Conservation (phyloP, 768 basidiomycete genomes). For the Leccinum obscurum region DNA sequence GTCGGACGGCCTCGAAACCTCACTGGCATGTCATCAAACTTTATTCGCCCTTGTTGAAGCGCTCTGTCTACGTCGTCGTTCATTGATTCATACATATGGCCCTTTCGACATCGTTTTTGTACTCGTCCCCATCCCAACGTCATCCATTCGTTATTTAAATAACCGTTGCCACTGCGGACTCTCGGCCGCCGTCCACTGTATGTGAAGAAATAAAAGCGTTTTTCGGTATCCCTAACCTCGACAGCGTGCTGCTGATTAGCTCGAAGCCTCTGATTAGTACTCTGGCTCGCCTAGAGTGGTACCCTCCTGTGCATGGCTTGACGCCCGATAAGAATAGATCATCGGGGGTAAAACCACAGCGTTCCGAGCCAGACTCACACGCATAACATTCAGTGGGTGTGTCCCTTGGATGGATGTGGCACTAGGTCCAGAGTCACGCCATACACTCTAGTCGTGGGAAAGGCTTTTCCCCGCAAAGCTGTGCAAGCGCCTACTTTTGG, state of each 20-base stretch:
- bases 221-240: background rate
- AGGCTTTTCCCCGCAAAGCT: conserved; percentile 9
- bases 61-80: background rate
- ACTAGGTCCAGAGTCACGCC: too few species aligned
- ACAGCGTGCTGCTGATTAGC: background rate
- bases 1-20: background rate
- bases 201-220: too few species aligned
- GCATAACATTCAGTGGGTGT: too few species aligned
- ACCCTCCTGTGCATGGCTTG: background rate
- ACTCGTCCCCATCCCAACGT: background rate
- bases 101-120: background rate
- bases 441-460: too few species aligned
- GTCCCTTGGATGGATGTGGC: too few species aligned
- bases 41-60: background rate
- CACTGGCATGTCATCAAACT: background rate
- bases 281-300: too few species aligned
- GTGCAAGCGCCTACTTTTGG: background rate
- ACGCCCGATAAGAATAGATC: background rate
- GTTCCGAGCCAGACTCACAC: too few species aligned
- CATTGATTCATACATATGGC: background rate
- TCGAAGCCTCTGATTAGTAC: too few species aligned
- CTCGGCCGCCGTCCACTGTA: too few species aligned
- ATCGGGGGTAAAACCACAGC: too few species aligned
- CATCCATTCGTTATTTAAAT: background rate
- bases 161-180: background rate